A percentile compares a stretch with the other conserved stretches of the same genome.
Evolutionary conservation across 129 eudicot species (phyloP).

Genomic region (Sambucus nigra): DNA sequence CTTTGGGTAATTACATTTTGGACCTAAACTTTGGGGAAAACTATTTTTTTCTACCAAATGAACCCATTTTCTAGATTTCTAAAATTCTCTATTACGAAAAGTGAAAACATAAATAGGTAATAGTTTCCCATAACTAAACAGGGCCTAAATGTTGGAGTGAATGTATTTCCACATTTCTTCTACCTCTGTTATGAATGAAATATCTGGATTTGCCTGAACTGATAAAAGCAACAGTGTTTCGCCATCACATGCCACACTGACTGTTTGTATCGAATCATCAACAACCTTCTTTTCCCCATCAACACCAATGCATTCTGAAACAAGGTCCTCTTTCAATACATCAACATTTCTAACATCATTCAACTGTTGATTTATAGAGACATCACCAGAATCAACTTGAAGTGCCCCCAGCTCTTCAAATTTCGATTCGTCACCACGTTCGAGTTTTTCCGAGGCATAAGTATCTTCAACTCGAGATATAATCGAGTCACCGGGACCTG

Average conservation of each 20-base stretch:
- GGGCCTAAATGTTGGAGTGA: too few species aligned
- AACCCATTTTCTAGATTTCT: too few species aligned
- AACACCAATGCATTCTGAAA: constrained; percentile 20
- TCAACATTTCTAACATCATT: neutral
- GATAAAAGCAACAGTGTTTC: constrained; percentile 17
- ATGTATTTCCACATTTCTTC: too few species aligned
- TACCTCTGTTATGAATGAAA: constrained; percentile 33
- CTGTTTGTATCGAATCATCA: constrained; percentile 12
- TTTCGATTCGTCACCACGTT: constrained; percentile 12
- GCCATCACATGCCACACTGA: constrained; percentile 14
- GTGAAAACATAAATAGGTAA: too few species aligned
- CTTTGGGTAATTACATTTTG: too few species aligned
- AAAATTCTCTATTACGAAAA: too few species aligned
- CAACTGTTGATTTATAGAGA: constrained; percentile 7
- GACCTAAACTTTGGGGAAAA: too few species aligned
- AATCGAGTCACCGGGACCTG: constrained; percentile 19
- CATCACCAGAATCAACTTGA: constrained; percentile 15
- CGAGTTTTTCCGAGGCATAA: constrained; percentile 20
- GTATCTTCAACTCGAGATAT: constrained; percentile 56
- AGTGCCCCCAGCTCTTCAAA: constrained; percentile 4
- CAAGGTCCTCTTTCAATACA: neutral
- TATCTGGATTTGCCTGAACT: constrained; percentile 12
- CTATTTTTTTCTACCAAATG: too few species aligned
- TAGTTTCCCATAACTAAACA: too few species aligned
- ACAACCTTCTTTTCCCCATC: constrained; percentile 8